Base-by-base conservation (phyloP, 2,329 filamentous ascomycete species). In the Didymella segeticola region DNA sequence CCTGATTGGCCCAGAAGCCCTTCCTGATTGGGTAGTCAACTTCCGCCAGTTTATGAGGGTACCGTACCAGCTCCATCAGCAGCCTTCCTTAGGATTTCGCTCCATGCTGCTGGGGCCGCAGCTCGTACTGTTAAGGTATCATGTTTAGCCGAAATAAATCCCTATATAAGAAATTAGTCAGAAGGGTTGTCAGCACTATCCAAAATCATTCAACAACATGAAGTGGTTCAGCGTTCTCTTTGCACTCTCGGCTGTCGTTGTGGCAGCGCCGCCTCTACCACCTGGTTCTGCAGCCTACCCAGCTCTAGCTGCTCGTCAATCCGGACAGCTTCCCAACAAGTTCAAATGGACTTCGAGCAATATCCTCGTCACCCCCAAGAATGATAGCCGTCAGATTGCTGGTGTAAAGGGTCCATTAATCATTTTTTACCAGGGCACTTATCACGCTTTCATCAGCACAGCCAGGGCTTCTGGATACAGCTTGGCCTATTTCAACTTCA, bases 391-490 rank as follows among this genome's bases (percentile, higher is more conserved):
- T 15, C 42, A 56, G 15, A 53, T 73, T 17, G 58, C 59, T 5
- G 72, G 62, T 15, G 62, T 75, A 53, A 75, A 75, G 56, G 71
- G 74, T 42, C 73, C 72, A 9, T 73, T 71, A 1, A 65, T 75
- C 23, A 52, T 75, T 56, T 57, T 62, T 33, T 47, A 63, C 43
- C 61, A 87, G 41, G 66, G 69, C 47, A 68, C 62, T 10, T 78
- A 78, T 57, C 76, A 78, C 54, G 74, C 78, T 38, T 78, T 78
- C 46, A 75, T 73, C 39, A 76, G 72, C 54, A 76, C 73, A 1
- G 73, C 74, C 8, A 56, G 68, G 26, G 58, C 62, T 5, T 56
- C 61, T 2, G 75, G 75, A 4, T 78, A 77, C 67, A 76, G 69
- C 56, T 57, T 78, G 1, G 64, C 75, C 15, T 78, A 78, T 61